Evolutionary conservation across 768 basidiomycete species (phyloP).

Genomic region (Strobilomyces dryophilus): DNA sequence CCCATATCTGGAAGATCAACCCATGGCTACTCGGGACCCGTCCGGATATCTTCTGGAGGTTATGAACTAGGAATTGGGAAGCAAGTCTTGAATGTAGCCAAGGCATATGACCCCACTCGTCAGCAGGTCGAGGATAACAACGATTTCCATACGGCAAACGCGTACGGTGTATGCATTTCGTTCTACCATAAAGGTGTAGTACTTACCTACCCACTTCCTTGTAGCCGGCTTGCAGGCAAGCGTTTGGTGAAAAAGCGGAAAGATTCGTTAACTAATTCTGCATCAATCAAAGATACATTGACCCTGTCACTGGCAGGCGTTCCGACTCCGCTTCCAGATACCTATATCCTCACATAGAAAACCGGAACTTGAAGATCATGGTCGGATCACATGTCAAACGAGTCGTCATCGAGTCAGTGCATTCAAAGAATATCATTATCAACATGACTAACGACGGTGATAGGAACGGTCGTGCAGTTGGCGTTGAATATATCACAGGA

Average conservation of each 20-base stretch:
- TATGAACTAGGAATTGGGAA: slow-evolving; percentile 19
- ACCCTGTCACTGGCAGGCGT: slow-evolving; percentile 5
- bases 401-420: slow-evolving; percentile 2
- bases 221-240: slow-evolving; percentile 20
- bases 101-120: slow-evolving; percentile 46
- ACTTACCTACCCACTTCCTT: background rate
- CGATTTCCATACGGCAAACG: slow-evolving; percentile 32
- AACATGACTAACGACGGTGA: background rate
- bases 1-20: slow-evolving; percentile 27
- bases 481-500: slow-evolving; percentile 34
- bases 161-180: slow-evolving; percentile 19
- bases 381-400: slow-evolving; percentile 1
- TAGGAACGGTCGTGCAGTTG: slow-evolving; percentile 35
- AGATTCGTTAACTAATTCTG: background rate
- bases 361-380: background rate
- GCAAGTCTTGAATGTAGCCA: slow-evolving; percentile 45
- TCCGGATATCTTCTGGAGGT: slow-evolving; percentile 19
- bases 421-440: background rate
- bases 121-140: slow-evolving; percentile 44
- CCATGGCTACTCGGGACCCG: slow-evolving; percentile 35
- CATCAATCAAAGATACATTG: background rate
- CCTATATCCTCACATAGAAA: background rate
- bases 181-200: background rate
- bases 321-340: slow-evolving; percentile 5
- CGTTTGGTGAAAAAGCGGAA: background rate